A percentile compares a stretch with the other conserved stretches of the same genome.
Evolutionary conservation across 2,329 filamentous ascomycete genomes (phyloP).

Genomic region (Metarhizium rileyi): DNA sequence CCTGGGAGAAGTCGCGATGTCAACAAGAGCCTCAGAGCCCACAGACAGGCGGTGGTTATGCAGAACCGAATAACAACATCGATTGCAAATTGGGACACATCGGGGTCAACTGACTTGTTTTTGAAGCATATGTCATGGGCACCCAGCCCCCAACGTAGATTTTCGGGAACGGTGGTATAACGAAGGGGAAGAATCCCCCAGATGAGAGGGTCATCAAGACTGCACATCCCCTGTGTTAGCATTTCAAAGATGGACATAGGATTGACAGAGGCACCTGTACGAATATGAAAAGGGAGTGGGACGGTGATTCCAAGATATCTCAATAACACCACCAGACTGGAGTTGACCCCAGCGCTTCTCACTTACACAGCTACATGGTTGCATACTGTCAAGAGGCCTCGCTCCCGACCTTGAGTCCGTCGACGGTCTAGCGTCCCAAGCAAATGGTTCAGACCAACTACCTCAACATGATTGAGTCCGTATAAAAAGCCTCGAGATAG

Average conservation of each 20-base stretch:
- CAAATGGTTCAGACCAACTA: conserved; percentile 67
- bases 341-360: background rate
- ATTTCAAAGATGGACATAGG: no score
- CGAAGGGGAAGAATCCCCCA: conserved; percentile 80
- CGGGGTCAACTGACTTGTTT: conserved; percentile 51
- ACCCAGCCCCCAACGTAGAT: conserved; percentile 79
- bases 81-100: background rate
- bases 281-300: background rate
- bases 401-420: conserved; percentile 51
- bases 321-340: background rate
- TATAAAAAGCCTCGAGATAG: conserved; percentile 68
- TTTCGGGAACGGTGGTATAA: conserved; percentile 61
- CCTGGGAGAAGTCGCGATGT: conserved; percentile 31
- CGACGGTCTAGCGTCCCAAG: conserved; percentile 66
- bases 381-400: conserved; percentile 68
- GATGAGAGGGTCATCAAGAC: conserved; percentile 85
- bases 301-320: conserved; percentile 1
- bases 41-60: background rate
- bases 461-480: conserved; percentile 63
- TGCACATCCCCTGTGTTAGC: conserved; percentile 25
- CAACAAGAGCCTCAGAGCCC: background rate
- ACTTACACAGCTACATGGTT: conserved; percentile 32
- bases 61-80: background rate
- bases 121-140: conserved; percentile 95
- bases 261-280: background rate